These are phyloP conservation scores for Cytospora piceae DNA, from an alignment of 2,329 filamentous ascomycete genomes.

Conservation along the genomic window DNA sequence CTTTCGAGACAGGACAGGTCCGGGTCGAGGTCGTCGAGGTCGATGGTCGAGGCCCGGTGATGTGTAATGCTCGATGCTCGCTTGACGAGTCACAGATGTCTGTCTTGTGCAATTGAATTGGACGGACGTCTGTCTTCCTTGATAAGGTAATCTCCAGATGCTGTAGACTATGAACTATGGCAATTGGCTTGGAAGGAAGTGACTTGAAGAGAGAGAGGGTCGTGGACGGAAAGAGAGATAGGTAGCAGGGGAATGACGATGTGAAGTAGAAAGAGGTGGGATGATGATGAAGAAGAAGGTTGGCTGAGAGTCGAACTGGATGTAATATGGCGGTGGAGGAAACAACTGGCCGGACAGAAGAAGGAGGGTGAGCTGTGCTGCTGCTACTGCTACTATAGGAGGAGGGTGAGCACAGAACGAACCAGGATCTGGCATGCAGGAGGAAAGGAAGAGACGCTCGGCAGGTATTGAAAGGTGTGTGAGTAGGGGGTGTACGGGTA, in stretches of 20 bases:
- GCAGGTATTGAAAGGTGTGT: background rate
- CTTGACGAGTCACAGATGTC: constrained; percentile 23
- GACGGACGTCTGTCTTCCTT: constrained; percentile 26
- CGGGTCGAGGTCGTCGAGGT: constrained; percentile 25
- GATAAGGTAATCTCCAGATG: constrained; percentile 10
- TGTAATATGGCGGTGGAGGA: constrained; percentile 28
- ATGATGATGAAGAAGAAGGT: constrained; percentile 25
- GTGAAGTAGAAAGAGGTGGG: constrained; percentile 28
- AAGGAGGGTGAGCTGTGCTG: constrained; percentile 27
- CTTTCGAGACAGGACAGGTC: constrained; percentile 24
- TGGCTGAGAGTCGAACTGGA: constrained; percentile 26
- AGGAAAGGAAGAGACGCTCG: constrained; percentile 3
- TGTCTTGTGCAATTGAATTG: constrained; percentile 14
- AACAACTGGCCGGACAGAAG: constrained; percentile 31
- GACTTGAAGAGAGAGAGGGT: constrained; percentile 25
- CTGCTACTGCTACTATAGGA: background rate
- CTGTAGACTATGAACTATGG: constrained; percentile 15
- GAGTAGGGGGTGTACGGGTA: constrained; percentile 1
- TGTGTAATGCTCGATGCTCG: constrained; percentile 16
- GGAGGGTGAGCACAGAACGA: constrained; percentile 17
- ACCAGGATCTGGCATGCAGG: constrained; percentile 25
- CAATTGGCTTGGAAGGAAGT: constrained; percentile 25
- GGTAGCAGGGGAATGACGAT: constrained; percentile 17
- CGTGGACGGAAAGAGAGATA: constrained; percentile 28
- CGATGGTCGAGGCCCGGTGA: constrained; percentile 21